These are phyloP conservation scores for Amylocarpus encephaloides DNA, from an alignment of 2,329 filamentous ascomycete genomes.

Conservation along the genomic window DNA sequence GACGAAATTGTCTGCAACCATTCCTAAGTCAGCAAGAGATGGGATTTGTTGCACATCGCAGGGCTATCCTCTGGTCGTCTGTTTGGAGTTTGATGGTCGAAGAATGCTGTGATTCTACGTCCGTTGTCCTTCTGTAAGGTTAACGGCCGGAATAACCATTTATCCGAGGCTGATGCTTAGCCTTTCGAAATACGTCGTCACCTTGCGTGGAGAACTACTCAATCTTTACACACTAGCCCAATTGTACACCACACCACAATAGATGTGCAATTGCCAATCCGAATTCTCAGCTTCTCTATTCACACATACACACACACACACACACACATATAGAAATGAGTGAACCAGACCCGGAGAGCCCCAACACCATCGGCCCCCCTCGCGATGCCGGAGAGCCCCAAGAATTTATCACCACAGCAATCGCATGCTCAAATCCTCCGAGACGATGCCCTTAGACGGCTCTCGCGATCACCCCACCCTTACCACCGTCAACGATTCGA, in stretches of 20 bases:
- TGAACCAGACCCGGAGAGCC: constrained; percentile 12
- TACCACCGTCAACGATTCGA: constrained; percentile 56
- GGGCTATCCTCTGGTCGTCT: too few species aligned
- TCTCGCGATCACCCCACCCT: constrained; percentile 57
- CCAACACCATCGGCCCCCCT: constrained; percentile 11
- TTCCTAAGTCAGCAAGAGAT: too few species aligned
- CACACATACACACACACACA: not conserved
- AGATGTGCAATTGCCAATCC: not conserved
- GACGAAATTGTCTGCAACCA: too few species aligned
- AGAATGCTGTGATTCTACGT: too few species aligned
- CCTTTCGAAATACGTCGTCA: too few species aligned
- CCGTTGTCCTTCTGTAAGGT: too few species aligned
- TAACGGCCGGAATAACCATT: too few species aligned
- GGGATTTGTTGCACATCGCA: too few species aligned
- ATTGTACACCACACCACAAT: not conserved
- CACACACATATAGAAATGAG: constrained; percentile 19
- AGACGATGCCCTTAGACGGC: constrained; percentile 20
- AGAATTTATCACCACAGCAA: constrained; percentile 14
- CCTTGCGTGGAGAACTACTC: too few species aligned
- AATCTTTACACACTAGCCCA: not conserved
- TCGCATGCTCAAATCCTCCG: constrained; percentile 20
- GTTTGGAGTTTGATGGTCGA: too few species aligned
- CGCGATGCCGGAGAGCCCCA: constrained; percentile 26
- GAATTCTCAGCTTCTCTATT: not conserved
- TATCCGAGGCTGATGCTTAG: too few species aligned